These are phyloP conservation scores for Delonix regia DNA, from an alignment of 306 rosid genomes.

Conservation along the genomic window DNA sequence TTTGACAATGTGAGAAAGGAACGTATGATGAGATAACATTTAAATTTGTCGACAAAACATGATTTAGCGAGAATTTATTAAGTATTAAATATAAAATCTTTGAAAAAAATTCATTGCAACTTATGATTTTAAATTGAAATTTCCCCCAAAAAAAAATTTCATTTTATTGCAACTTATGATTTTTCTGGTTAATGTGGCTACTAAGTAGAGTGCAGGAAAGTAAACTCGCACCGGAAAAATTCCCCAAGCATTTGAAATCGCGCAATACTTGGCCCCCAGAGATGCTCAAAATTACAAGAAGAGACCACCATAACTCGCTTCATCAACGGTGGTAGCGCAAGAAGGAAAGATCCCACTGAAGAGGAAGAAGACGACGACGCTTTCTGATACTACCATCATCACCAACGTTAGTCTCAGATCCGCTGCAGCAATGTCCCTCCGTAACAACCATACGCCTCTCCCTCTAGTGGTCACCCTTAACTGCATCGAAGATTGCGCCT, in stretches of 20 bases:
- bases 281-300: conserved; percentile 20
- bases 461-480: conserved; percentile 69
- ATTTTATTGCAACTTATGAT: too few species aligned
- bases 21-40: too few species aligned
- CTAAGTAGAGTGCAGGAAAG: conserved; percentile 14
- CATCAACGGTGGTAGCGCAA: background rate
- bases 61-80: too few species aligned
- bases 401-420: conserved; percentile 32
- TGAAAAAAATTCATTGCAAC: too few species aligned
- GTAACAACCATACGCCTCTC: conserved; percentile 46
- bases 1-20: too few species aligned
- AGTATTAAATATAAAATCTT: too few species aligned
- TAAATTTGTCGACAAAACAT: too few species aligned
- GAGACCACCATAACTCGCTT: conserved; percentile 29
- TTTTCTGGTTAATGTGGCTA: too few species aligned
- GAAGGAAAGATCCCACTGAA: background rate
- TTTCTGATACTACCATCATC: background rate
- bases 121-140: too few species aligned
- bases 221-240: conserved; percentile 9
- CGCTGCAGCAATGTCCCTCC: conserved; percentile 52
- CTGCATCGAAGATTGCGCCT: conserved; percentile 70
- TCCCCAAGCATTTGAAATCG: background rate
- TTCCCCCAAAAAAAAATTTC: too few species aligned
- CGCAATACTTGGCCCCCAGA: conserved; percentile 9
- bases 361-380: conserved; percentile 17